Evolutionary conservation across 2,329 filamentous ascomycete genomes (phyloP).

Genomic region (Exophiala sp.): DNA sequence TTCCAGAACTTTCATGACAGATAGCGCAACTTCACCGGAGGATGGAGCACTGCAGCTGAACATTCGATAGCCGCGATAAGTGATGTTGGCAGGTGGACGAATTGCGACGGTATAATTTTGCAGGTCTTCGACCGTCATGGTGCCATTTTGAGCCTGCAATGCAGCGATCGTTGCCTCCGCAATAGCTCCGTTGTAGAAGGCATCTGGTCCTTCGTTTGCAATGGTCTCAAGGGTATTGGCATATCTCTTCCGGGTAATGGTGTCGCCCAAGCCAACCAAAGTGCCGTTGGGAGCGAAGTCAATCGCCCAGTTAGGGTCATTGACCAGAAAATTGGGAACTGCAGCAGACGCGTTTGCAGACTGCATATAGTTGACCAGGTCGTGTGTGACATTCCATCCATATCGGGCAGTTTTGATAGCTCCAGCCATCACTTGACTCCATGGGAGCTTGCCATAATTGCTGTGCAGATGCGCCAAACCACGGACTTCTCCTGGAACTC

Average conservation of each 20-base stretch:
- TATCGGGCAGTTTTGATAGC: conserved; percentile 69
- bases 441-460: conserved; percentile 59
- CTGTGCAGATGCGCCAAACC: conserved; percentile 75
- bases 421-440: conserved; percentile 69
- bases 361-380: conserved; percentile 71
- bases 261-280: conserved; percentile 68
- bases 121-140: conserved; percentile 77
- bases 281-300: conserved; percentile 86
- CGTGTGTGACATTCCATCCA: conserved; percentile 70
- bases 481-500: conserved; percentile 60
- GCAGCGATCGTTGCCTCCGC: conserved; percentile 70
- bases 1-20: conserved; percentile 77
- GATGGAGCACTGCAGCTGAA: conserved; percentile 69
- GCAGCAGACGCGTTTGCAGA: conserved; percentile 42
- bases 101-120: conserved; percentile 66
- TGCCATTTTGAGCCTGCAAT: conserved; percentile 69
- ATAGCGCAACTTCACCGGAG: conserved; percentile 71
- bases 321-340: conserved; percentile 63
- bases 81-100: conserved; percentile 60
- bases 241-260: conserved; percentile 75
- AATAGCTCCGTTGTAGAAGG: conserved; percentile 70
- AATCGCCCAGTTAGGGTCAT: conserved; percentile 74
- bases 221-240: conserved; percentile 76
- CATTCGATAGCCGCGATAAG: conserved; percentile 68
- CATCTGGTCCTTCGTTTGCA: conserved; percentile 66